A percentile compares a stretch with the other conserved stretches of the same genome.
phyloP scores from a whole-genome alignment of 345 rosid genomes.

The Rhodomyrtus tomentosa region DNA sequence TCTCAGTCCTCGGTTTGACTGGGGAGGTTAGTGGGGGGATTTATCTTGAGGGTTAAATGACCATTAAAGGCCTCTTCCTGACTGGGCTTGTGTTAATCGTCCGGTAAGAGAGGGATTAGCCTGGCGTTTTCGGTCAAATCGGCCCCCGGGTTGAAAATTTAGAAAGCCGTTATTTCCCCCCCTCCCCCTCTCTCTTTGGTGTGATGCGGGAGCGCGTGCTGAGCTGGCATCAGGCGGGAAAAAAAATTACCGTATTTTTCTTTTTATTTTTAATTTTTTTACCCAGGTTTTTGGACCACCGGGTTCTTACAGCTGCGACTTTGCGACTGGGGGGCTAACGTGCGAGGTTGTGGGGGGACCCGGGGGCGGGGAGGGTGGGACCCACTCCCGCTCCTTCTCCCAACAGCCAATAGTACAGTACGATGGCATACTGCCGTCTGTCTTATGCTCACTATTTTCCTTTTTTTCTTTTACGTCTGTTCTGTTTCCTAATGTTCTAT shows the following conservation, averaged over 20 bases:
- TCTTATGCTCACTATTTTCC: neutral
- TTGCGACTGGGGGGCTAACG: no score
- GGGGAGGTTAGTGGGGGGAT: neutral
- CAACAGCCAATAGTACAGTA: no score
- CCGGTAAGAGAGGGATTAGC: neutral
- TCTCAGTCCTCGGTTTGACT: neutral
- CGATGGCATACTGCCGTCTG: neutral
- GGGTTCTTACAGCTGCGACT: neutral
- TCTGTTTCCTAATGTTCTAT: no score
- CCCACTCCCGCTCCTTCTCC: no score
- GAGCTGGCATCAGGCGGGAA: neutral
- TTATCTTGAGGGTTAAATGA: neutral
- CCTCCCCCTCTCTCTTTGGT: accelerated
- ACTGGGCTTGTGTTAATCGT: neutral
- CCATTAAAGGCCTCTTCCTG: neutral
- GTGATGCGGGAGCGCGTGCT: neutral
- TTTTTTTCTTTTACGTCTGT: no score
- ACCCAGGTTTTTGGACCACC: neutral
- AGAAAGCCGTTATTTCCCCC: neutral
- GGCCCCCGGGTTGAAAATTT: neutral
- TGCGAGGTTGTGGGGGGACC: neutral
- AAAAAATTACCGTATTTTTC: neutral
- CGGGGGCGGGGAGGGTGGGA: no score
- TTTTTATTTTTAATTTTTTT: no score
- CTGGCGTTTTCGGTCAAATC: neutral